phyloP scores from a whole-genome alignment of 2,329 filamentous ascomycete genomes.

The Penicillium sp. region DNA sequence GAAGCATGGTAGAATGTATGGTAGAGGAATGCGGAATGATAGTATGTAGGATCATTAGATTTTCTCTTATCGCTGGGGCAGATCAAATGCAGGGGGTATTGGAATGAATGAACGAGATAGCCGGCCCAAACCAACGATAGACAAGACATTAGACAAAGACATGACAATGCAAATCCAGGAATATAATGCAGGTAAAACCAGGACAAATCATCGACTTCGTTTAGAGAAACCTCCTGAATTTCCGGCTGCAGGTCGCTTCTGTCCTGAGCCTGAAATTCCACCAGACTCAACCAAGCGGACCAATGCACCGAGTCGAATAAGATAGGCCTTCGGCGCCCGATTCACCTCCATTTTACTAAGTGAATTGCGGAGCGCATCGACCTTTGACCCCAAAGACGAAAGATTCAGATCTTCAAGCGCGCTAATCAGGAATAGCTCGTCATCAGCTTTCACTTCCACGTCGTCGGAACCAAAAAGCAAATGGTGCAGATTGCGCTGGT shows the following conservation, averaged over 20 bases:
- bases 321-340: slow-evolving; percentile 36
- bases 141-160: not conserved
- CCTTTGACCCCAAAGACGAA: slow-evolving; percentile 30
- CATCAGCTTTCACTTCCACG: slow-evolving; percentile 24
- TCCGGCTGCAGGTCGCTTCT: slow-evolving; percentile 35
- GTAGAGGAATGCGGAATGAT: not conserved
- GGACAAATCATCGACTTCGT: slow-evolving; percentile 29
- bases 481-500: slow-evolving; percentile 45
- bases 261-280: slow-evolving; percentile 19
- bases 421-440: slow-evolving; percentile 40
- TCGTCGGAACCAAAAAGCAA: slow-evolving; percentile 40
- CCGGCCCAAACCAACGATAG: slow-evolving; percentile 20
- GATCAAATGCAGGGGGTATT: slow-evolving; percentile 25
- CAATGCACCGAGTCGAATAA: slow-evolving; percentile 33
- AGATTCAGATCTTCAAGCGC: slow-evolving; percentile 37
- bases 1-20: not conserved
- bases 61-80: slow-evolving; percentile 5
- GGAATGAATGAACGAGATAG: slow-evolving; percentile 22
- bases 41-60: not conserved
- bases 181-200: not conserved
- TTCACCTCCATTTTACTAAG: slow-evolving; percentile 47
- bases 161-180: not conserved
- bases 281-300: slow-evolving; percentile 30
- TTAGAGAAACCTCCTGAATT: slow-evolving; percentile 33
- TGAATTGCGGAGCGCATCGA: slow-evolving; percentile 30